Conservation (phyloP, 441 rosid genomes). For the Populus tomentosa region DNA sequence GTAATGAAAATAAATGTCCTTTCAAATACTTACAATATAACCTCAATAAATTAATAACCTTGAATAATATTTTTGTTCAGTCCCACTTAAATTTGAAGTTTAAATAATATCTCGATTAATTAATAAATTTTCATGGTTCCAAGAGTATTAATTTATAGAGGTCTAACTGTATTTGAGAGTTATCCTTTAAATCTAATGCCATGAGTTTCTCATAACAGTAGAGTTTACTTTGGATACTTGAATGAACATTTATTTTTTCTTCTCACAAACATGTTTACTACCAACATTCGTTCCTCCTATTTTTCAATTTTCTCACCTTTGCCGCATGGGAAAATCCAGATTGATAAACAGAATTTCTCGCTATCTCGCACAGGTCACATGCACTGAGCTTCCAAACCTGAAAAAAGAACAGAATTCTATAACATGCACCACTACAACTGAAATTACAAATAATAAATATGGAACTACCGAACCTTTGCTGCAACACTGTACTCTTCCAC, state of each 20-base stretch:
- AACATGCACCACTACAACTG: background rate
- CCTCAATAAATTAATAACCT: background rate
- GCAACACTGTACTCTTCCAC: constrained; percentile 66
- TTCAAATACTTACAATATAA: background rate
- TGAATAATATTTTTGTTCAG: background rate
- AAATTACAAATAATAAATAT: background rate
- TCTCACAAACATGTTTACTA: too few relatives aligned
- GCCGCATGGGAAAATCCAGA: constrained; percentile 62
- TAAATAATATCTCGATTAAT: too few relatives aligned
- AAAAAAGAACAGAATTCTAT: constrained; percentile 3
- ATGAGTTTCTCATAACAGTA: too few relatives aligned
- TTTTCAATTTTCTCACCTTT: constrained; percentile 36
- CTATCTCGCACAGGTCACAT: constrained; percentile 67
- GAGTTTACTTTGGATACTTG: too few relatives aligned
- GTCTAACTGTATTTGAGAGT: too few relatives aligned
- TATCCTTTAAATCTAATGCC: too few relatives aligned
- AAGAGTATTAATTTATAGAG: too few relatives aligned
- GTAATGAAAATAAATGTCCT: background rate
- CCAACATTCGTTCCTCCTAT: background rate
- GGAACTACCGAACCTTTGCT: constrained; percentile 40
- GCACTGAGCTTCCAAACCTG: constrained; percentile 77
- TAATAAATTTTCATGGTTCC: too few relatives aligned
- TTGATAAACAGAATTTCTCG: constrained; percentile 67
- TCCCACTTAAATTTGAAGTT: too few relatives aligned
- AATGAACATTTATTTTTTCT: too few relatives aligned